Evolutionary conservation across 345 rosid genomes (phyloP).

Genomic region (Pugionium cornutum): DNA sequence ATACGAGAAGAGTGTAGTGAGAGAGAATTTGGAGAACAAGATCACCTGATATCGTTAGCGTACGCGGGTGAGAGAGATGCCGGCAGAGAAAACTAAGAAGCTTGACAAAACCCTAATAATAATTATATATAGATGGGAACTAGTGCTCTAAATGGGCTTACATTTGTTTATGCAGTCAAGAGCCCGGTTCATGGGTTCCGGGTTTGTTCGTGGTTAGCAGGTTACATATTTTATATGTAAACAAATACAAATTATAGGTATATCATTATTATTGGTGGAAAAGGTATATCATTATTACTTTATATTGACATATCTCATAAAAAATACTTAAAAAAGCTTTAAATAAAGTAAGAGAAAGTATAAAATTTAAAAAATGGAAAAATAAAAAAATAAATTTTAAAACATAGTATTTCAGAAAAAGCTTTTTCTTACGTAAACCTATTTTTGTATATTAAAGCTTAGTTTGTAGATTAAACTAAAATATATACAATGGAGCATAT

Average conservation of each 20-base stretch:
- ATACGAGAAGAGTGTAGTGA: not conserved
- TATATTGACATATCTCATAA: no score
- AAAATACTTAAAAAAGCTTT: no score
- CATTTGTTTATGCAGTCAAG: slow-evolving; percentile 14
- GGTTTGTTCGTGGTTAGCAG: slow-evolving; percentile 19
- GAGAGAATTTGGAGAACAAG: not conserved
- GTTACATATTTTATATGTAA: not conserved
- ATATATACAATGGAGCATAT: no score
- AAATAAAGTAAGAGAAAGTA: no score
- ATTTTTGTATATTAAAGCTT: no score
- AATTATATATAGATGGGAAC: slow-evolving; percentile 11
- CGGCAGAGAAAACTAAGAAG: not conserved
- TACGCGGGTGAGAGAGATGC: slow-evolving; percentile 35
- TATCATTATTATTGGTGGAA: no score
- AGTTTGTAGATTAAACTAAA: no score
- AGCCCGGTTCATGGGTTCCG: slow-evolving; percentile 10
- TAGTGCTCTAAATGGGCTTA: slow-evolving; percentile 37
- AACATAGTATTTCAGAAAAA: no score
- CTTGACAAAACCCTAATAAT: slow-evolving; percentile 27
- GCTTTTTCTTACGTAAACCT: no score
- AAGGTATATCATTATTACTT: no score
- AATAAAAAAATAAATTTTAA: no score
- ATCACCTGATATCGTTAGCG: slow-evolving; percentile 34
- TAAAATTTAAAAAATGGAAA: no score
- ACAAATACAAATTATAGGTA: not conserved